These are phyloP conservation scores for Gynandropsis gynandra DNA, from an alignment of 345 rosid species.

Conservation along the genomic window DNA sequence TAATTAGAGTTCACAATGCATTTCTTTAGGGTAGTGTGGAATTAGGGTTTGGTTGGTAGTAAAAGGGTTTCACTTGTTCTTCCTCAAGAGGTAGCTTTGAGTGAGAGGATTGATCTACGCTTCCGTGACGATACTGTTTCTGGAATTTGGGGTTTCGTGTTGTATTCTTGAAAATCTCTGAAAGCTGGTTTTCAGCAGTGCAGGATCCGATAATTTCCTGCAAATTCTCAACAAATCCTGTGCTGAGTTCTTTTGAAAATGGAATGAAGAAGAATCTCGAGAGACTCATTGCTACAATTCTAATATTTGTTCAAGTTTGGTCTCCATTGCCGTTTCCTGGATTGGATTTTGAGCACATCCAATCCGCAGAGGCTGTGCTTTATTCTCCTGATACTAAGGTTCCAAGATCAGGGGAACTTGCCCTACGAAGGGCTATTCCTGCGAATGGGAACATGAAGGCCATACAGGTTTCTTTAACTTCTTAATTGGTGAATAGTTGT, in stretches of 20 bases:
- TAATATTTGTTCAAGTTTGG: constrained; percentile 53
- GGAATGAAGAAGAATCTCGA: constrained; percentile 35
- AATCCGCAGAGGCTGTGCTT: constrained; percentile 72
- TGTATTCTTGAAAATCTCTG: constrained; percentile 2
- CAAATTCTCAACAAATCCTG: constrained; percentile 24
- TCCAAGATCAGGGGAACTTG: constrained; percentile 94
- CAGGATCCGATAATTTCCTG: constrained; percentile 36
- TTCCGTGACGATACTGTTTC: not conserved
- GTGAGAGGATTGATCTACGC: not conserved
- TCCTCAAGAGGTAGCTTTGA: not conserved
- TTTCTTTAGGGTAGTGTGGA: not conserved
- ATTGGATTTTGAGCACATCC: constrained; percentile 35
- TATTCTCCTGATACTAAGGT: constrained; percentile 85
- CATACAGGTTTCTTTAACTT: constrained; percentile 47
- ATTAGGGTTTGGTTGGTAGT: not conserved
- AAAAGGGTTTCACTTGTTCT: not conserved
- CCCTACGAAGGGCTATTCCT: constrained; percentile 81
- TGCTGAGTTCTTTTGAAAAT: constrained; percentile 24
- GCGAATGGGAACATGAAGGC: constrained; percentile 86
- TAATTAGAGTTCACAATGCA: constrained; percentile 22
- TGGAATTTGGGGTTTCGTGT: not conserved
- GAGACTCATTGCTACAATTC: constrained; percentile 37
- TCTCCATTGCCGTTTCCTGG: constrained; percentile 55
- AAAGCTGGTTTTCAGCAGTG: constrained; percentile 40
- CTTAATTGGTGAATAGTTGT: not conserved